phyloP scores from a whole-genome alignment of 768 basidiomycete genomes.

The Boletus reticuloceps region DNA sequence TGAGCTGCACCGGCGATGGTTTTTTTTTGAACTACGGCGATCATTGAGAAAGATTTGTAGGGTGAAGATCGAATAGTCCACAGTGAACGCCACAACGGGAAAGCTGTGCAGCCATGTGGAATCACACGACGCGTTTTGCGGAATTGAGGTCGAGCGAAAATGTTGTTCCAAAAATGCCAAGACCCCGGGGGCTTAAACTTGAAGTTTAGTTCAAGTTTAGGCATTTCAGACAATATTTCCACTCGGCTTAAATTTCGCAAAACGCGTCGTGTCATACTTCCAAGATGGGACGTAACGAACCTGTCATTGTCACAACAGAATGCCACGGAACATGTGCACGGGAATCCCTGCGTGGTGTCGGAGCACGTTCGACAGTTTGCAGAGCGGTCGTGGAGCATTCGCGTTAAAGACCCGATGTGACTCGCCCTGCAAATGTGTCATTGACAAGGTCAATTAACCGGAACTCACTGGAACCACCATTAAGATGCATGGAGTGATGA shows the following conservation, averaged over 20 bases:
- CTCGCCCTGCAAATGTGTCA: not conserved
- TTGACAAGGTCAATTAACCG: constrained; percentile 4
- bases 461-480: constrained; percentile 7
- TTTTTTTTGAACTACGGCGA: constrained; percentile 4
- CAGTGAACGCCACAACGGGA: constrained; percentile 10
- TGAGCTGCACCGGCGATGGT: no score
- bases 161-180: no score
- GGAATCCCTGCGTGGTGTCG: constrained; percentile 3
- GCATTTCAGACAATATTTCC: no score
- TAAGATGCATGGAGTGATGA: not conserved
- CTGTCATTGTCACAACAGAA: not conserved
- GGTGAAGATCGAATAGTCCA: not conserved
- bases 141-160: no score
- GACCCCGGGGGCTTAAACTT: no score
- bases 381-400: constrained; percentile 19
- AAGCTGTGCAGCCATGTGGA: constrained; percentile 7
- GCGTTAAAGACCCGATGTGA: constrained; percentile 16
- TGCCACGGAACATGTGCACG: constrained; percentile 17
- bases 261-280: not conserved
- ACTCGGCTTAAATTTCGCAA: no score
- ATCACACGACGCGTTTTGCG: no score
- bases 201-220: no score
- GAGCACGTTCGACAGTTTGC: constrained; percentile 7
- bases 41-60: constrained; percentile 10
- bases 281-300: constrained; percentile 6